A percentile compares a stretch with the other conserved stretches of the same genome.
phyloP scores from a whole-genome alignment of 768 basidiomycete genomes.

The Boletus eberwhitei region DNA sequence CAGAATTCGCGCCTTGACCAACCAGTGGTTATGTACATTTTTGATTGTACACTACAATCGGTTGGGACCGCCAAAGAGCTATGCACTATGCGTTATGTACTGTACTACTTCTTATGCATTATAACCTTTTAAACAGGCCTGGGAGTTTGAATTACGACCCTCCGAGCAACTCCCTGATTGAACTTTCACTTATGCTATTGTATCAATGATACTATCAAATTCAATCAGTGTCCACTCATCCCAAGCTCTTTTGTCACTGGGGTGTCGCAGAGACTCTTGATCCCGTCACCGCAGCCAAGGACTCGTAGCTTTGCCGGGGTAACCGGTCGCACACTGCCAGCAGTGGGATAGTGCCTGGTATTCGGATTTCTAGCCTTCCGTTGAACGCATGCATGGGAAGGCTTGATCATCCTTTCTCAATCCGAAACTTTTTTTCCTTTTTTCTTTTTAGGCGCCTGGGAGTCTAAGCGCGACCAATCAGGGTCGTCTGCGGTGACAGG shows the following conservation, averaged over 20 bases:
- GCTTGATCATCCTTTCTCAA: neutral
- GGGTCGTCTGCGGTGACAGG: too few species aligned
- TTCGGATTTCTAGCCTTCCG: neutral
- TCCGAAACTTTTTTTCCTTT: neutral
- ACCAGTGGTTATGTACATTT: neutral
- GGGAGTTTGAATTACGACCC: neutral
- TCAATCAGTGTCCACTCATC: neutral
- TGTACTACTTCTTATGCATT: too few species aligned
- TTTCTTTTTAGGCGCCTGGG: neutral
- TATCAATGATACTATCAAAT: too few species aligned
- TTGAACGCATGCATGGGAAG: neutral
- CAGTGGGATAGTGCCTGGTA: neutral
- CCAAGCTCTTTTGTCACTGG: neutral
- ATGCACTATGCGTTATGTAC: neutral
- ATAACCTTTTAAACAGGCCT: too few species aligned
- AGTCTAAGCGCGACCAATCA: too few species aligned
- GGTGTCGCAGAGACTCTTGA: neutral
- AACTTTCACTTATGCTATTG: neutral
- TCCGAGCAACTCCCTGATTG: neutral
- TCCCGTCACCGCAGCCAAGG: neutral
- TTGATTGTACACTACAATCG: neutral
- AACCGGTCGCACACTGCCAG: neutral
- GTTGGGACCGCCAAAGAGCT: too few species aligned
- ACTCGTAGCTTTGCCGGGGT: neutral
- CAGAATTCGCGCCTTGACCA: constrained; percentile 28